phyloP scores from a whole-genome alignment of 2,329 filamentous ascomycete genomes.

The Diplodia seriata region DNA sequence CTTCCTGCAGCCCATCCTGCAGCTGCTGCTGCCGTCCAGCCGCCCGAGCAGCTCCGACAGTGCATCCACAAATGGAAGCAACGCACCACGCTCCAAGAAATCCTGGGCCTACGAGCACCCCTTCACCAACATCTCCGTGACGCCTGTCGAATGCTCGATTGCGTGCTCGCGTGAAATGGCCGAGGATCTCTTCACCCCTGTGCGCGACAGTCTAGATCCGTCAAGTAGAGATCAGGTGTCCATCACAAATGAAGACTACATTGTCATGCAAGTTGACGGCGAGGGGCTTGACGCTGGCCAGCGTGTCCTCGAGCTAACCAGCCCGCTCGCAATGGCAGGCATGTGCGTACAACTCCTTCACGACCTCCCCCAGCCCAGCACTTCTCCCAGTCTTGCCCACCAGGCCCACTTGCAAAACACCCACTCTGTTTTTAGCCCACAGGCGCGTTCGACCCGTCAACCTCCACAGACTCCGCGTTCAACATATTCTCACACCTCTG shows the following conservation, averaged over 20 bases:
- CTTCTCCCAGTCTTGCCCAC: not conserved
- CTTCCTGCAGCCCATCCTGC: slow-evolving; percentile 87
- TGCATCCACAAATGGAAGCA: slow-evolving; percentile 39
- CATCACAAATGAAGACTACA: slow-evolving; percentile 83
- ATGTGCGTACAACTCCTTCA: slow-evolving; percentile 62
- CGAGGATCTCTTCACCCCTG: slow-evolving; percentile 75
- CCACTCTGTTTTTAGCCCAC: not conserved
- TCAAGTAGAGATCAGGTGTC: slow-evolving; percentile 59
- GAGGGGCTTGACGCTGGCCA: slow-evolving; percentile 90
- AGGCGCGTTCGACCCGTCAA: slow-evolving; percentile 9
- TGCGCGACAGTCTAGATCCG: slow-evolving; percentile 68
- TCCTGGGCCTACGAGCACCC: slow-evolving; percentile 66
- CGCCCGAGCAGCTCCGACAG: slow-evolving; percentile 37
- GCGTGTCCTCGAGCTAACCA: slow-evolving; percentile 88
- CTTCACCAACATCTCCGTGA: slow-evolving; percentile 93
- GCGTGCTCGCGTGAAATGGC: slow-evolving; percentile 83
- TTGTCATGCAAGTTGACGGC: slow-evolving; percentile 87
- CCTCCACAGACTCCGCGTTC: not conserved
- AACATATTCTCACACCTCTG: slow-evolving; percentile 35
- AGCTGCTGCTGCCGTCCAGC: slow-evolving; percentile 73
- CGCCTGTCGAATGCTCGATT: slow-evolving; percentile 89
- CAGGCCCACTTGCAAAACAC: slow-evolving; percentile 11
- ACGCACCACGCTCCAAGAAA: slow-evolving; percentile 42
- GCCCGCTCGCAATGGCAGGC: slow-evolving; percentile 85
- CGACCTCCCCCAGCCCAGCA: slow-evolving; percentile 17